Base-by-base conservation (phyloP, 2,329 filamentous ascomycete species). In the Ascochyta viciae-villosae region DNA sequence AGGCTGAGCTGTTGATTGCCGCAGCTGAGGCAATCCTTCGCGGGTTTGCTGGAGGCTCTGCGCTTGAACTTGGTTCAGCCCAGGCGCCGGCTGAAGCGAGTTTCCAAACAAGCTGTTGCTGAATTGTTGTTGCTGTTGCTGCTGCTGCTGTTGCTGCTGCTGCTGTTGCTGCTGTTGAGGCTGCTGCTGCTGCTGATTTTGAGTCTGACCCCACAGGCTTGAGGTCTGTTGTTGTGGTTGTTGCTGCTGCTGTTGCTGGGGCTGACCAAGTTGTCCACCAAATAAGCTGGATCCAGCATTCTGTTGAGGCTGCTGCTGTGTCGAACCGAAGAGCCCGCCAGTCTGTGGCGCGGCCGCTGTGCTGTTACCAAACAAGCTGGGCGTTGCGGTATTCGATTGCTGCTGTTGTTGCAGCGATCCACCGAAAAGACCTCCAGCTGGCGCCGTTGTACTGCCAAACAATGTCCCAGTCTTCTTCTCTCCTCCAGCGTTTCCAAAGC, bases 151-250 rank as follows among this genome's bases (percentile, higher is more conserved):
- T 47, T 72, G 70, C 54, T 64, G 61, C 16, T 60, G 57, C 27
- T 75, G 72, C n/a, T 65, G 64, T 10, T 81, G 81, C 53, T 81
- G 80, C 49, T 78, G 74, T 48, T 72, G 70, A 53, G 63, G 61
- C 19, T 60, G 57, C 29, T 75, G 71, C 41, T 72, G 71, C 62
- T 78, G 72, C 19, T 57, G 58, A 15, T 33, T 62, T 61, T 80
- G 75, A 58, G 75, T 70, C 42, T 82, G 68, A 2, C 65, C 80
- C 42, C 71, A 73, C 35, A 72, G 41, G 48, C 64, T 67, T 50
- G 80, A 78, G 52, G 78, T 75, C 37, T 72, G 68, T 48, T 68
- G 67, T 39, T 62, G 63, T 27, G 61, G 64, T 12, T 57, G 61
- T 26, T 60, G 61, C 7, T 54, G 59, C 22, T 66, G 64, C 34